phyloP scores from a whole-genome alignment of 1,284 basidiomycete genomes.

The Ceratobasidium sp. region DNA sequence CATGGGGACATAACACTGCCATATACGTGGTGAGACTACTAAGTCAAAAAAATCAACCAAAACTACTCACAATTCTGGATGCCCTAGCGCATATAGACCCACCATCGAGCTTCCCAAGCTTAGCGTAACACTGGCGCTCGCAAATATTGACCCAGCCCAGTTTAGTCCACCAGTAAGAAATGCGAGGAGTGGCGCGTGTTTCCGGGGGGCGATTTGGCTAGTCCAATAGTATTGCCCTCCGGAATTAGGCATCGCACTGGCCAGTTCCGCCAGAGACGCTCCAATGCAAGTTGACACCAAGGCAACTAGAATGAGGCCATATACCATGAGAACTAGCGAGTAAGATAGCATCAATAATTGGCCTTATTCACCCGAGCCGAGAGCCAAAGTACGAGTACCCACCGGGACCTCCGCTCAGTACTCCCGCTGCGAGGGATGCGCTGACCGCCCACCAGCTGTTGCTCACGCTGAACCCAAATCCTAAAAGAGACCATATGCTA shows the following conservation, averaged over 20 bases:
- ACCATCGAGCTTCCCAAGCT: constrained; percentile 14
- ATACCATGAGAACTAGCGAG: constrained; percentile 18
- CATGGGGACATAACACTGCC: constrained; percentile 10
- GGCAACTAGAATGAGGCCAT: constrained; percentile 15
- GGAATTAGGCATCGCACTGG: constrained; percentile 35
- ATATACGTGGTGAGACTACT: neutral
- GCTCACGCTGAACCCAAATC: constrained; percentile 19
- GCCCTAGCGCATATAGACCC: constrained; percentile 18
- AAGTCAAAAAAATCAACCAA: neutral
- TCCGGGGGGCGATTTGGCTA: constrained; percentile 12
- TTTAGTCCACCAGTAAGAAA: constrained; percentile 34
- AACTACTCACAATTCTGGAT: constrained; percentile 22
- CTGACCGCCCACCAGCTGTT: constrained; percentile 26
- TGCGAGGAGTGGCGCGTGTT: constrained; percentile 2
- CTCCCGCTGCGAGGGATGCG: constrained; percentile 12
- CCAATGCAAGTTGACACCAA: constrained; percentile 16
- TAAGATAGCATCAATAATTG: no score
- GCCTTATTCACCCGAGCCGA: neutral
- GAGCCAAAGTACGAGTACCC: no score
- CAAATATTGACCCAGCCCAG: constrained; percentile 27
- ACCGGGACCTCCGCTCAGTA: constrained; percentile 23
- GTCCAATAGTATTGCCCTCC: constrained; percentile 41
- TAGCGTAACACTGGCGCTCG: constrained; percentile 16
- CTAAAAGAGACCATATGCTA: constrained; percentile 11
- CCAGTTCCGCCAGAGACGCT: constrained; percentile 22